phyloP scores from a whole-genome alignment of 257 asterid species.

The Galeopsis tetrahit region DNA sequence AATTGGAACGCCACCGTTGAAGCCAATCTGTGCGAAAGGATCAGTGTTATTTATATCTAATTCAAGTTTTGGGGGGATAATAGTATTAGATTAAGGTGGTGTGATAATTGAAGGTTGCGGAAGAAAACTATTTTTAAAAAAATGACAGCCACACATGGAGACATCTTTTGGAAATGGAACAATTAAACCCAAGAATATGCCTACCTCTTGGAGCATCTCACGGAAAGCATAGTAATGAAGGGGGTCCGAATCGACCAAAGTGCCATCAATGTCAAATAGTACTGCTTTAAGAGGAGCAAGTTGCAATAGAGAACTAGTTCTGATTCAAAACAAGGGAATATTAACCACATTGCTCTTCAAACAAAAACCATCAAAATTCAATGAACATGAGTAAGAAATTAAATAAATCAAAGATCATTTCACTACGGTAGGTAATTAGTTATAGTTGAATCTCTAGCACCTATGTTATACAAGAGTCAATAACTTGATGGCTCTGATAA shows the following conservation, averaged over 20 bases:
- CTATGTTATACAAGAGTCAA: conserved; percentile 5
- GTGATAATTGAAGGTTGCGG: conserved; percentile 1
- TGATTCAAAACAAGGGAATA: conserved; percentile 45
- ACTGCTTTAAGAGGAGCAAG: conserved; percentile 93
- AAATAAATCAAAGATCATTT: conserved; percentile 8
- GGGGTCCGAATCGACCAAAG: conserved; percentile 93
- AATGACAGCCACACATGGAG: conserved; percentile 12
- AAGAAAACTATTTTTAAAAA: not conserved
- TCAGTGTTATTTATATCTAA: conserved; percentile 12
- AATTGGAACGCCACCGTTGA: conserved; percentile 85
- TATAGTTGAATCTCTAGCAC: not conserved
- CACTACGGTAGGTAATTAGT: not conserved
- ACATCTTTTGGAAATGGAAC: conserved; percentile 6
- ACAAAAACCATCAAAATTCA: not conserved
- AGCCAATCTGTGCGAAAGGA: conserved; percentile 68
- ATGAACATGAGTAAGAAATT: conserved; percentile 15
- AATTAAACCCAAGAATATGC: conserved; percentile 11
- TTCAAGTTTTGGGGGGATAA: not conserved
- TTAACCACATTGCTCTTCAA: conserved; percentile 30
- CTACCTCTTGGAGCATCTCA: conserved; percentile 78
- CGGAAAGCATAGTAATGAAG: conserved; percentile 73
- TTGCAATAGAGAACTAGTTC: conserved; percentile 56
- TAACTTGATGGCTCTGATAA: not conserved
- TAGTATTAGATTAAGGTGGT: not conserved
- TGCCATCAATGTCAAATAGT: conserved; percentile 92